Percentiles rank a stretch among this genome's conserved stretches.
phyloP scores from a whole-genome alignment of 106 monocot genomes.

The Acanthochlamys bracteata region DNA sequence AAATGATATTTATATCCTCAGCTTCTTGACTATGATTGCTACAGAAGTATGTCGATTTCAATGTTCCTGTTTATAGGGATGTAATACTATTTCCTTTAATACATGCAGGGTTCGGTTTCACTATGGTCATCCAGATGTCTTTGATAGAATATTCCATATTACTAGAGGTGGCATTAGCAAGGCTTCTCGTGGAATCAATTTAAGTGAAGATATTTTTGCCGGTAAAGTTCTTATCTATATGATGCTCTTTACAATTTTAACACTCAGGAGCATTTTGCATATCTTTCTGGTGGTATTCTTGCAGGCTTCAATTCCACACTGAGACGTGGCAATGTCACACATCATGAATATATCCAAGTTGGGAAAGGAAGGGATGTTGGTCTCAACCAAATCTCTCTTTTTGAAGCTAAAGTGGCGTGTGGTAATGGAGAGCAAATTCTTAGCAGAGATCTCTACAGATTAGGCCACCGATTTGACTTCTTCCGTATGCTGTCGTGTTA shows the following conservation, averaged over 20 bases:
- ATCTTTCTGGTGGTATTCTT: background rate
- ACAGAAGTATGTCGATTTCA: too few species aligned
- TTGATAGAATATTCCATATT: constrained; percentile 96
- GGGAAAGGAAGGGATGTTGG: constrained; percentile 99
- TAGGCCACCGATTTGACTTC: constrained; percentile 96
- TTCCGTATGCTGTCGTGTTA: constrained; percentile 98
- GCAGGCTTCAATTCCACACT: constrained; percentile 94
- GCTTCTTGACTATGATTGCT: too few species aligned
- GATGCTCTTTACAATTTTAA: too few species aligned
- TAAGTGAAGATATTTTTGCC: constrained; percentile 98
- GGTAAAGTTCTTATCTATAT: constrained; percentile 29
- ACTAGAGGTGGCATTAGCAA: constrained; percentile 99
- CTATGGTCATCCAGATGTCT: constrained; percentile 98
- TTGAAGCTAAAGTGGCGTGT: constrained; percentile 96
- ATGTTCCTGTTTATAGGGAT: too few species aligned
- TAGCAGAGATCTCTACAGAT: constrained; percentile 88
- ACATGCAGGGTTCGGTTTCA: constrained; percentile 83
- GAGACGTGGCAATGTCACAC: constrained; percentile 90
- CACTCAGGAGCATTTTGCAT: too few species aligned
- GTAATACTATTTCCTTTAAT: too few species aligned
- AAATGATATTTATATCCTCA: too few species aligned
- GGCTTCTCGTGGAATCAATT: constrained; percentile 88
- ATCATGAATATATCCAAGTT: constrained; percentile 98
- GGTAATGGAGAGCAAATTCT: constrained; percentile 96
- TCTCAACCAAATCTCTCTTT: constrained; percentile 96